Conservation (phyloP, 345 rosid genomes). For the Bruguiera gymnorhiza region DNA sequence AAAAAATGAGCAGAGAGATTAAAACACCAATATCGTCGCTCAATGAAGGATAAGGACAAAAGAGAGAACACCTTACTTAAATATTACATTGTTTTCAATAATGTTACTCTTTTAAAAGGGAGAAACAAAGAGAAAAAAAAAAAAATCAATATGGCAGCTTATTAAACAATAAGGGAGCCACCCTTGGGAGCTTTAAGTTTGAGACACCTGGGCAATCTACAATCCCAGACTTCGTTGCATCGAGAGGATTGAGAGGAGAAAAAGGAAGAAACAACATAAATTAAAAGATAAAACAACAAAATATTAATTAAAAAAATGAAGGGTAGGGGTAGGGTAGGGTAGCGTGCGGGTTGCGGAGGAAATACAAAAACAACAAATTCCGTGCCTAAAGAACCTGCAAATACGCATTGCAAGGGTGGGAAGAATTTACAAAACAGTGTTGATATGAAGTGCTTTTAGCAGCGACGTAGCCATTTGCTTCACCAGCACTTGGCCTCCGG, state of each 20-base stretch:
- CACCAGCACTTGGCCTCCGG: constrained; percentile 94
- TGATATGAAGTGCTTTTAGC: constrained; percentile 91
- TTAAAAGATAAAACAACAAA: not conserved
- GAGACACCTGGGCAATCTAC: not conserved
- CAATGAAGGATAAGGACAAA: too few species aligned
- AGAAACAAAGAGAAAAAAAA: not conserved
- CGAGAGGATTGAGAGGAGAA: constrained; percentile 3
- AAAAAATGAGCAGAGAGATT: too few species aligned
- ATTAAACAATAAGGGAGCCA: constrained; percentile 7
- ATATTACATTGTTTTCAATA: too few species aligned
- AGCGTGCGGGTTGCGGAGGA: not conserved
- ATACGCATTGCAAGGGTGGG: constrained; percentile 13
- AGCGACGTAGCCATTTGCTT: constrained; percentile 98
- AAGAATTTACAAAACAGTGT: constrained; percentile 68
- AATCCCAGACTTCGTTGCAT: not conserved
- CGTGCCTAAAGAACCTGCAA: constrained; percentile 20
- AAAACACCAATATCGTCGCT: too few species aligned
- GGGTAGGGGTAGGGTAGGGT: too few species aligned
- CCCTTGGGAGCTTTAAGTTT: not conserved
- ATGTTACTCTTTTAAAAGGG: not conserved
- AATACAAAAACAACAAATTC: not conserved
- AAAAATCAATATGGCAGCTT: constrained; percentile 1
- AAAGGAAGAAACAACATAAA: not conserved
- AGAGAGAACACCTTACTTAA: too few species aligned
- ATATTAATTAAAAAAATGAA: not conserved